Conservation (phyloP, 2,329 filamentous ascomycete species). For the Diaporthe aspalathi region DNA sequence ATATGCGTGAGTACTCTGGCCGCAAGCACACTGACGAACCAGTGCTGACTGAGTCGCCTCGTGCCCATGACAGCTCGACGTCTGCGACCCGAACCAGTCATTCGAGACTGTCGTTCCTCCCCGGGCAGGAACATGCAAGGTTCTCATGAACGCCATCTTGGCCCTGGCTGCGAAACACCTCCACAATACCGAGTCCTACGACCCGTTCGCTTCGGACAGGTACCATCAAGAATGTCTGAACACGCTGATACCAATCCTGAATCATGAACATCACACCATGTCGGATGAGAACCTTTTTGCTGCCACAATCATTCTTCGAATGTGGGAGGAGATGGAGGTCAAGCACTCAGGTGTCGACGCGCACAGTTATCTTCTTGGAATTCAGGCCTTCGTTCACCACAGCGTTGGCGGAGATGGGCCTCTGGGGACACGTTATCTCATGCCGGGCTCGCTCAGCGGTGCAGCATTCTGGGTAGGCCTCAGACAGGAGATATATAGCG, state of each 20-base stretch:
- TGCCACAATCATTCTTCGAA: slow-evolving; percentile 66
- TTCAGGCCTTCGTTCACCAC: slow-evolving; percentile 60
- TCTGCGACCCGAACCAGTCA: slow-evolving; percentile 55
- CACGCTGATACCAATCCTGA: slow-evolving; percentile 60
- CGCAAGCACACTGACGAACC: too few relatives aligned
- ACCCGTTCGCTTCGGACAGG: slow-evolving; percentile 60
- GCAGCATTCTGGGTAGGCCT: slow-evolving; percentile 69
- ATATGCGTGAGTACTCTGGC: slow-evolving; percentile 47
- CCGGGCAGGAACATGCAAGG: slow-evolving; percentile 61
- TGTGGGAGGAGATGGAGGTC: slow-evolving; percentile 67
- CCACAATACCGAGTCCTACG: slow-evolving; percentile 59
- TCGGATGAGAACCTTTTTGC: slow-evolving; percentile 64
- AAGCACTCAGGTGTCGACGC: slow-evolving; percentile 55
- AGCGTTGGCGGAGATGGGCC: slow-evolving; percentile 34
- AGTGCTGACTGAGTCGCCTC: neutral
- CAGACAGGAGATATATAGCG: slow-evolving; percentile 69
- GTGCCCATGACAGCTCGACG: slow-evolving; percentile 51
- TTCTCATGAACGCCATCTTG: slow-evolving; percentile 67
- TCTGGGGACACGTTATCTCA: slow-evolving; percentile 52
- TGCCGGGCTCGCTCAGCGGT: slow-evolving; percentile 57
- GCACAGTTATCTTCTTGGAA: slow-evolving; percentile 60
- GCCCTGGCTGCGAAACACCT: slow-evolving; percentile 67
- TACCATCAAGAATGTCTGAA: slow-evolving; percentile 67
- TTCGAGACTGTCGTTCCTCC: slow-evolving; percentile 67
- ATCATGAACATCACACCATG: slow-evolving; percentile 50